Evolutionary conservation across 352 stramenopile species (phyloP), one percentile per base, ranked within the genome.

Genomic region (Phytopythium vexans): DNA sequence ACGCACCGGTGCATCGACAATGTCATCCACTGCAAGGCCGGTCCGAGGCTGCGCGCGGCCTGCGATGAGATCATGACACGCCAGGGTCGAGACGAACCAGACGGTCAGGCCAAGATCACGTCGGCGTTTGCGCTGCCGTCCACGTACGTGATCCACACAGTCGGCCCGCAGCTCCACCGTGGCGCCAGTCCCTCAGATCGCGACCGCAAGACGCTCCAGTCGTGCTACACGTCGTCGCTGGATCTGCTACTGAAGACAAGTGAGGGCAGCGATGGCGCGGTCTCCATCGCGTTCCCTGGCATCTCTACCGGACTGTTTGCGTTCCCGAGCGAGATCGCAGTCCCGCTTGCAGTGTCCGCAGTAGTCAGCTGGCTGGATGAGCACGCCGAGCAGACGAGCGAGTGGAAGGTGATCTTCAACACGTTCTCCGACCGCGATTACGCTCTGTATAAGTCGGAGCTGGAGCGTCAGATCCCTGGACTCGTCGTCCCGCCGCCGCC

Each of bases 1-100:
- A 68, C 72, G 4, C 78, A 89, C 52, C 76, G 70, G 37, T 92
- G 78, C 47, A 88, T 88, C 44, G 77, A 92, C 64, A 89, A 89
- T 33, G 68, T 87, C 35, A 89, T 88, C 46, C 78, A 91, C 62
- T 75, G 68, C 49, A 73, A 71, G 49, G 71, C 77, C 0, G 78
- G 76, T 1, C 77, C 76, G 15, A 71, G 81, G 3, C 57, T 91
- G 16, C 77, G 81, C 16, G 54, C 68, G 0, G 76, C 71, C 15
- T 92, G 82, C 42, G 49, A 70, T 9, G 63, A 78, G 8, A 73
- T 82, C 49, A 81, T 85, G 66, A 50, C 43, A 38, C 53, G 45
- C 3, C 59, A 86, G 6, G 62, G 54, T 3, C 62, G 70, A 11
- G 56, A 82, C 4, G 69, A 88, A 15, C 60, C 70, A 1, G 66